phyloP scores from a whole-genome alignment of 768 basidiomycete genomes.

The Thelephora aurantiotincta region DNA sequence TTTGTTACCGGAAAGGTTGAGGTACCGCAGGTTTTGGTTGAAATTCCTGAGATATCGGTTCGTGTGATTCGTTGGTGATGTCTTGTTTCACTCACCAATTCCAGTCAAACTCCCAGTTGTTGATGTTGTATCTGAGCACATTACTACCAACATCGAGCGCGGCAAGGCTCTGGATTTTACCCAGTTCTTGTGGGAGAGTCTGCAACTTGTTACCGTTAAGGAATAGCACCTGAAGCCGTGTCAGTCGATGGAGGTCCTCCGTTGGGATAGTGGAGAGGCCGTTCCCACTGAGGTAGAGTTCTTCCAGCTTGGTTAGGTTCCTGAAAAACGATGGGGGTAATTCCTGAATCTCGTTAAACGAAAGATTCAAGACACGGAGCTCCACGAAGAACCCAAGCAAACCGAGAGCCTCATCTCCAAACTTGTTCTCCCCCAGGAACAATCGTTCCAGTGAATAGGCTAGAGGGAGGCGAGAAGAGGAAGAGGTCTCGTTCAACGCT shows the following conservation, averaged over 20 bases:
- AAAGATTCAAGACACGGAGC: conserved; percentile 75
- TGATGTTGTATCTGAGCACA: conserved; percentile 88
- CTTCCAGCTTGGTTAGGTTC: conserved; percentile 56
- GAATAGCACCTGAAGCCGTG: conserved; percentile 59
- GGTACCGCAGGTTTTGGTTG: conserved; percentile 83
- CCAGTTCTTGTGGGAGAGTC: conserved; percentile 83
- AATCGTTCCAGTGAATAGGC: conserved; percentile 62
- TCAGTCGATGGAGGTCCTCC: conserved; percentile 70
- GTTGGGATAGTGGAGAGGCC: conserved; percentile 80
- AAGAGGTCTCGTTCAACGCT: conserved; percentile 1
- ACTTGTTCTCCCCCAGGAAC: conserved; percentile 80
- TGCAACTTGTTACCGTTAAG: conserved; percentile 90
- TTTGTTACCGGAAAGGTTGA: conserved; percentile 96
- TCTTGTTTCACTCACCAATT: conserved; percentile 61
- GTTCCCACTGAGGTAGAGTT: conserved; percentile 93
- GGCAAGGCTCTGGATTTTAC: conserved; percentile 62
- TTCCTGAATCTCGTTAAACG: conserved; percentile 90
- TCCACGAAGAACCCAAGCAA: conserved; percentile 64
- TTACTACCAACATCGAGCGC: conserved; percentile 92
- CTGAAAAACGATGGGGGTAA: conserved; percentile 68
- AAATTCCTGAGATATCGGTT: conserved; percentile 59
- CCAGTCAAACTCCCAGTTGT: conserved; percentile 99
- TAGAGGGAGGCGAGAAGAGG: conserved; percentile 35
- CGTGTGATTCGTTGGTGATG: not conserved
- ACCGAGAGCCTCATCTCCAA: conserved; percentile 68